Conservation (phyloP, 495 filamentous ascomycete genomes). For the Hypoxylon lenormandii region DNA sequence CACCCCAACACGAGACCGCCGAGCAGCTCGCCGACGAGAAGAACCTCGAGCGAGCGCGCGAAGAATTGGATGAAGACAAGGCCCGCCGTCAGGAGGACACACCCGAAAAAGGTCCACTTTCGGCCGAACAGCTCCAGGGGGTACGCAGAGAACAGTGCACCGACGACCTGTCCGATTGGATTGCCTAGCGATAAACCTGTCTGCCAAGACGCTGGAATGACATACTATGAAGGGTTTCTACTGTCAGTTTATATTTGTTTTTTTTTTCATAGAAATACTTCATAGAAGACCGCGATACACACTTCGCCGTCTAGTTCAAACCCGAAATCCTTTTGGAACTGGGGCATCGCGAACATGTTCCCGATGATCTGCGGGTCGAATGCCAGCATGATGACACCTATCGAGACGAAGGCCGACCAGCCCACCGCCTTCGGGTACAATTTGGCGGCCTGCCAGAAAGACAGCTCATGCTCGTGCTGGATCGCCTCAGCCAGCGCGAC, state of each 20-base stretch:
- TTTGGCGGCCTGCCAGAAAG: constrained; percentile 52
- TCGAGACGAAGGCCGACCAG: constrained; percentile 59
- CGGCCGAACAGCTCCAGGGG: constrained; percentile 61
- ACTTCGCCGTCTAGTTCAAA: constrained; percentile 52
- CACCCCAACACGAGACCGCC: constrained; percentile 66
- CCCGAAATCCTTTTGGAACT: constrained; percentile 61
- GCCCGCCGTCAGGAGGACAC: constrained; percentile 56
- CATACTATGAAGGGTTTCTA: constrained; percentile 38
- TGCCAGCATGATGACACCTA: constrained; percentile 62
- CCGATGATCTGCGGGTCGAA: constrained; percentile 60
- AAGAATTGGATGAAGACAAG: constrained; percentile 72
- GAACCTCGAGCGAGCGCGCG: constrained; percentile 58
- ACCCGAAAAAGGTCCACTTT: constrained; percentile 59
- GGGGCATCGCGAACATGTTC: constrained; percentile 60
- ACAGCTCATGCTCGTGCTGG: constrained; percentile 50
- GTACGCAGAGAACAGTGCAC: constrained; percentile 61
- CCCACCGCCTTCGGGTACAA: constrained; percentile 58
- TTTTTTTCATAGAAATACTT: no score
- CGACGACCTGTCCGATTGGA: constrained; percentile 61
- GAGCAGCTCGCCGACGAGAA: constrained; percentile 65
- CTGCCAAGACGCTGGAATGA: constrained; percentile 62
- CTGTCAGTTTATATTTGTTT: constrained; percentile 14
- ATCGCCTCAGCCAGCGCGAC: constrained; percentile 51
- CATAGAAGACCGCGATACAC: constrained; percentile 4
- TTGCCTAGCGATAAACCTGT: constrained; percentile 61